Conservation (phyloP, 2,329 filamentous ascomycete species). For the Aspergillus sp. region DNA sequence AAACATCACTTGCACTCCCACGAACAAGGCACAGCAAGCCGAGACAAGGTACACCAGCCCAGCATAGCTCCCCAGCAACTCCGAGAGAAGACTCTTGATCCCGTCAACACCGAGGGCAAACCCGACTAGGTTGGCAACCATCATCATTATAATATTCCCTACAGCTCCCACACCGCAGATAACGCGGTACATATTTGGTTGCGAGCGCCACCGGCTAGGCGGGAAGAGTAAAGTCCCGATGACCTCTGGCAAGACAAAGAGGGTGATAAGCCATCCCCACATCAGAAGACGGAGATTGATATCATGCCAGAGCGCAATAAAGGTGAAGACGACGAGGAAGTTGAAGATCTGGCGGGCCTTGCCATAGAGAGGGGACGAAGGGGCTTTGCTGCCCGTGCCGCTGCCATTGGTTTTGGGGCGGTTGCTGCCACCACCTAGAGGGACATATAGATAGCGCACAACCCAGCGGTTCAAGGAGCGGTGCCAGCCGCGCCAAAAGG, state of each 20-base stretch:
- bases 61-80: slow-evolving; percentile 76
- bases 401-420: slow-evolving; percentile 15
- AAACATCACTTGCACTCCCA: slow-evolving; percentile 93
- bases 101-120: slow-evolving; percentile 94
- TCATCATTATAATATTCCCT: slow-evolving; percentile 90
- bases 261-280: slow-evolving; percentile 95
- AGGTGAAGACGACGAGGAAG: slow-evolving; percentile 87
- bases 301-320: slow-evolving; percentile 97
- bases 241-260: slow-evolving; percentile 92
- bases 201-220: slow-evolving; percentile 68
- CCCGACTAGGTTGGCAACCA: slow-evolving; percentile 89
- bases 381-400: slow-evolving; percentile 32
- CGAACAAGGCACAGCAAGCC: slow-evolving; percentile 77
- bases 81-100: slow-evolving; percentile 72
- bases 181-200: slow-evolving; percentile 75
- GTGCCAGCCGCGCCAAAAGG: slow-evolving; percentile 98
- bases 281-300: slow-evolving; percentile 87
- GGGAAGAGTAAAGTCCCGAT: slow-evolving; percentile 75
- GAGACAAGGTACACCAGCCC: slow-evolving; percentile 74
- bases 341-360: slow-evolving; percentile 69
- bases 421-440: slow-evolving; percentile 72
- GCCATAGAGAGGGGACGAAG: slow-evolving; percentile 41
- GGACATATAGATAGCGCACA: slow-evolving; percentile 90
- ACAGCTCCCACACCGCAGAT: slow-evolving; percentile 81
- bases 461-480: slow-evolving; percentile 94